These are phyloP conservation scores for Schizophyllum commune DNA, from an alignment of 1,284 basidiomycete genomes.

Conservation along the genomic window DNA sequence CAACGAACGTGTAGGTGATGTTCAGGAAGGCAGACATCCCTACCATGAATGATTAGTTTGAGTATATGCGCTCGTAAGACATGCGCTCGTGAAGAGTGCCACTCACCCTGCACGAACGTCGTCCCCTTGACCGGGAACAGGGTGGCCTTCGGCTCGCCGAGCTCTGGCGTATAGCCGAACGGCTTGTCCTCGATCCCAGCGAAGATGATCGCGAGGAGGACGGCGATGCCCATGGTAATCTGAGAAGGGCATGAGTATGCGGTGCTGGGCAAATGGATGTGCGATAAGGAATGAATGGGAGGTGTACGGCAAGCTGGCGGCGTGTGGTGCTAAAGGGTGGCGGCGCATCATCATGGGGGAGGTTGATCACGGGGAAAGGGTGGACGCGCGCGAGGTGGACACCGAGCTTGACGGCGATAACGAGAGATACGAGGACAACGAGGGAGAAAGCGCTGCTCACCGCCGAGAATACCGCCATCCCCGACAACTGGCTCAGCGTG, in stretches of 20 bases:
- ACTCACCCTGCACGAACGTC: slow-evolving; percentile 44
- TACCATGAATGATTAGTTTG: too few species aligned
- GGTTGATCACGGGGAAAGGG: too few species aligned
- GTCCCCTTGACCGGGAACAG: slow-evolving; percentile 35
- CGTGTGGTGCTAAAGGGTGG: too few species aligned
- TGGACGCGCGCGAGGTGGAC: too few species aligned
- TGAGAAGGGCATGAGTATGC: neutral
- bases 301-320: too few species aligned
- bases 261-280: too few species aligned
- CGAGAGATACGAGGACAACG: slow-evolving; percentile 30
- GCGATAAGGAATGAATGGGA: too few species aligned
- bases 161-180: slow-evolving; percentile 23
- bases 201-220: slow-evolving; percentile 46
- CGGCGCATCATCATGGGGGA: too few species aligned
- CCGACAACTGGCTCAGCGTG: slow-evolving; percentile 42
- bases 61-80: too few species aligned
- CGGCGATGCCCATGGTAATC: slow-evolving; percentile 47
- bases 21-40: slow-evolving; percentile 39
- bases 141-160: slow-evolving; percentile 31
- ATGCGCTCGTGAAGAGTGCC: too few species aligned
- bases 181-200: slow-evolving; percentile 43
- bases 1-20: slow-evolving; percentile 55
- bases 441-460: slow-evolving; percentile 27
- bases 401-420: too few species aligned
- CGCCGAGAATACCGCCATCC: slow-evolving; percentile 36